phyloP scores from a whole-genome alignment of 805 yeast genomes.

The Yamadazyma nakazawae region DNA sequence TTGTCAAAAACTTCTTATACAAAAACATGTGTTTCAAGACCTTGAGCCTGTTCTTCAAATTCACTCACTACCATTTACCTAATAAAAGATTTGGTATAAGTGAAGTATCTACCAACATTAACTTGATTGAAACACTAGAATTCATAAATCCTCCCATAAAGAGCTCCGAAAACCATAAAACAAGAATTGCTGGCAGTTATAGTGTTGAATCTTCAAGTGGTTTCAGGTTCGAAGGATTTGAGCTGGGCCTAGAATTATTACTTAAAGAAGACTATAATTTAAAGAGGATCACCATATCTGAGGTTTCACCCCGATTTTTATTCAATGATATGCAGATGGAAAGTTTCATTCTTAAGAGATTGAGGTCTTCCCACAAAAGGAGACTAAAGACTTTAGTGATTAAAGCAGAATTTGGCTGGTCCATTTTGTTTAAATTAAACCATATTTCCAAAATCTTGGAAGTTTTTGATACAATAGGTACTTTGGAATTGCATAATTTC shows the following conservation, averaged over 20 bases:
- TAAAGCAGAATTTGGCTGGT: slow-evolving; percentile 48
- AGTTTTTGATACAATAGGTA: slow-evolving; percentile 34
- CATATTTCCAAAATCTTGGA: slow-evolving; percentile 47
- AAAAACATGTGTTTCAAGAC: slow-evolving; percentile 25
- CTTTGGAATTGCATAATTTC: slow-evolving; percentile 44
- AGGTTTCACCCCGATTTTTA: slow-evolving; percentile 50
- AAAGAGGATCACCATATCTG: slow-evolving; percentile 35
- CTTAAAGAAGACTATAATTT: slow-evolving; percentile 48
- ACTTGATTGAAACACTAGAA: slow-evolving; percentile 26
- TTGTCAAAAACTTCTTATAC: slow-evolving; percentile 38
- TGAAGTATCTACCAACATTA: slow-evolving; percentile 30
- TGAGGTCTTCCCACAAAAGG: slow-evolving; percentile 16
- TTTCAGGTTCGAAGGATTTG: slow-evolving; percentile 24
- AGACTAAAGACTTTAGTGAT: slow-evolving; percentile 32
- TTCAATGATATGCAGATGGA: slow-evolving; percentile 23
- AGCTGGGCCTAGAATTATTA: slow-evolving; percentile 24
- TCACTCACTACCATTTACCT: slow-evolving; percentile 33
- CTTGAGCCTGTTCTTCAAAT: slow-evolving; percentile 28
- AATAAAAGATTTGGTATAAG: slow-evolving; percentile 19
- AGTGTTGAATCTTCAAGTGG: slow-evolving; percentile 22
- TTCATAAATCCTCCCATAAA: slow-evolving; percentile 34
- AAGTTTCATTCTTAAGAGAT: slow-evolving; percentile 3
- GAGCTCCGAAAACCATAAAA: slow-evolving; percentile 18
- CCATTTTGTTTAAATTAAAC: slow-evolving; percentile 45
- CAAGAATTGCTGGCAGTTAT: slow-evolving; percentile 37